A percentile compares a stretch with the other conserved stretches of the same genome.
Evolutionary conservation across 345 rosid genomes (phyloP).

Genomic region (Ricinus communis): DNA sequence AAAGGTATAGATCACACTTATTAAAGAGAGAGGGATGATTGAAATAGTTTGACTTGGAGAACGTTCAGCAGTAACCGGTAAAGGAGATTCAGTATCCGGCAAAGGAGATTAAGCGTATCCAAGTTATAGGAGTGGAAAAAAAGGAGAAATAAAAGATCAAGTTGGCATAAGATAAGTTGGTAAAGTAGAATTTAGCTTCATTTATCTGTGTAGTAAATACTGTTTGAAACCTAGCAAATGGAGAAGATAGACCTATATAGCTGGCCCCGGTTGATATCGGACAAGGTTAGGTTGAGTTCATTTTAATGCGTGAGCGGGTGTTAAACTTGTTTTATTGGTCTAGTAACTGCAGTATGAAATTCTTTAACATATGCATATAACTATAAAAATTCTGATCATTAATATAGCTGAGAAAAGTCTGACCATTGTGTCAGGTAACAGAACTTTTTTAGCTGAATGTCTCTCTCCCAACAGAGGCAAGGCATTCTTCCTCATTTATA

Average conservation of each 20-base stretch:
- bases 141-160: neutral
- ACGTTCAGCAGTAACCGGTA: no score
- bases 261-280: neutral
- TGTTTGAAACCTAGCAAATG: neutral
- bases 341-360: no score
- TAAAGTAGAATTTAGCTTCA: neutral
- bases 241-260: neutral
- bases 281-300: neutral
- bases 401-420: neutral
- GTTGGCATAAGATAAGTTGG: neutral
- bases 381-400: no score
- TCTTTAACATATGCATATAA: no score
- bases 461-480: neutral
- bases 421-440: neutral
- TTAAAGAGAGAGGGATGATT: neutral
- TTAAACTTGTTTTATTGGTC: neutral
- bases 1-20: neutral
- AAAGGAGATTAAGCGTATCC: neutral
- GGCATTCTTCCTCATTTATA: neutral
- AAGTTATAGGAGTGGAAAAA: no score
- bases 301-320: neutral
- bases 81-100: neutral
- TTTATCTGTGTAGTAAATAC: neutral
- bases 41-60: neutral
- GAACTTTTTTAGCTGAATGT: neutral